Conservation (phyloP, 495 filamentous ascomycete species). For the Aspergillus coremiiformis region DNA sequence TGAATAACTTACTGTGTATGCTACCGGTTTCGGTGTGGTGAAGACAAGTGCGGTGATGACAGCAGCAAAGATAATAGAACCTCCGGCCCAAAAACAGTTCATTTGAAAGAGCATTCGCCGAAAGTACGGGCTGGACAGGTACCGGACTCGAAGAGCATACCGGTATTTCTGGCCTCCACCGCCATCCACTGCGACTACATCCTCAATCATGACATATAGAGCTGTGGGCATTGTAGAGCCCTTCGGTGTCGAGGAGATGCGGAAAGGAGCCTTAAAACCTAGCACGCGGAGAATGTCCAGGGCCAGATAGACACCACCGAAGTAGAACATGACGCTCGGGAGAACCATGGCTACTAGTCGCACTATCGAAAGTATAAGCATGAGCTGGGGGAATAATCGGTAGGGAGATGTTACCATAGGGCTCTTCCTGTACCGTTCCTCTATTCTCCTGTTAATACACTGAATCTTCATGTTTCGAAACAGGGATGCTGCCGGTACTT, state of each 20-base stretch:
- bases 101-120: slow-evolving; percentile 62
- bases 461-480: not conserved
- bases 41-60: slow-evolving; percentile 56
- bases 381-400: slow-evolving; percentile 3
- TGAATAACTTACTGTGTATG: slow-evolving; percentile 56
- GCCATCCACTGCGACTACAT: slow-evolving; percentile 73
- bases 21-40: slow-evolving; percentile 52
- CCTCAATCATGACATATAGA: slow-evolving; percentile 70
- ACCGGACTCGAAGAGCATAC: slow-evolving; percentile 55
- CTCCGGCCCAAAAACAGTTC: slow-evolving; percentile 71
- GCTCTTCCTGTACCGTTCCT: slow-evolving; percentile 34
- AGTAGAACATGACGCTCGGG: slow-evolving; percentile 52
- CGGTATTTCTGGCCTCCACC: slow-evolving; percentile 62
- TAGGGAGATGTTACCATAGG: slow-evolving; percentile 27
- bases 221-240: slow-evolving; percentile 63
- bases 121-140: slow-evolving; percentile 63
- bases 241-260: slow-evolving; percentile 63
- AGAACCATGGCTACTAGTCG: slow-evolving; percentile 56
- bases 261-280: slow-evolving; percentile 51
- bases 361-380: slow-evolving; percentile 31
- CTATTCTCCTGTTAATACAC: slow-evolving; percentile 25
- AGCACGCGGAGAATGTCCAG: slow-evolving; percentile 39
- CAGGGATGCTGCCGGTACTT: slow-evolving; percentile 13
- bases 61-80: slow-evolving; percentile 47
- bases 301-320: slow-evolving; percentile 47